Percentiles rank a stretch among this genome's conserved stretches.
Evolutionary conservation across 495 filamentous ascomycete genomes (phyloP).

Genomic region (Neurospora sp.): DNA sequence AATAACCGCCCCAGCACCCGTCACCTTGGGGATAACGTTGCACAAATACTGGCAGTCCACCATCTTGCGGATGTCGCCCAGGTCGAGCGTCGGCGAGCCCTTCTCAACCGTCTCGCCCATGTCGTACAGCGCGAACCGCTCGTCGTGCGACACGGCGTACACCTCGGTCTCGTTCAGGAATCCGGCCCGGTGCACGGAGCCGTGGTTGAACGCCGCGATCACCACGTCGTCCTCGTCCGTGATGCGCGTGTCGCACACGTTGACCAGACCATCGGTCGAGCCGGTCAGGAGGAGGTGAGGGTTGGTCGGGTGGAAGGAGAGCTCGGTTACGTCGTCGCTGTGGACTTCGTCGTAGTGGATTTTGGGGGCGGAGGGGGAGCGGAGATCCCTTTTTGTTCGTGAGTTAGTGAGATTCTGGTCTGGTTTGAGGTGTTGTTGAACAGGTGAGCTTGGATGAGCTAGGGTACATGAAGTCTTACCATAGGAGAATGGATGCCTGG

Average conservation of each 20-base stretch:
- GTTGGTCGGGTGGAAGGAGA: conserved; percentile 59
- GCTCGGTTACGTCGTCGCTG: conserved; percentile 84
- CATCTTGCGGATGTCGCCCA: conserved; percentile 64
- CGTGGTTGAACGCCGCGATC: conserved; percentile 79
- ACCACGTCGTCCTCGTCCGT: conserved; percentile 80
- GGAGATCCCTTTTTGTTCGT: conserved; percentile 48
- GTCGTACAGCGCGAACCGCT: conserved; percentile 68
- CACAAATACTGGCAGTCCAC: conserved; percentile 77
- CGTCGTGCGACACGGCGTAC: conserved; percentile 71
- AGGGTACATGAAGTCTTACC: conserved; percentile 37
- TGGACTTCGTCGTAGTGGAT: conserved; percentile 75
- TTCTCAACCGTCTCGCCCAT: conserved; percentile 46
- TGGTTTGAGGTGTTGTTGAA: neutral
- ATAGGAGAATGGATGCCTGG: conserved; percentile 63
- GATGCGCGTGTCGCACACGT: conserved; percentile 66
- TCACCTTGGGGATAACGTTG: conserved; percentile 48
- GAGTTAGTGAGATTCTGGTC: neutral
- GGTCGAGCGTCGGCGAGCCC: conserved; percentile 46
- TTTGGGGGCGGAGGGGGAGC: conserved; percentile 42
- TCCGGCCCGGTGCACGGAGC: conserved; percentile 74
- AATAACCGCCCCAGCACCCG: conserved; percentile 48
- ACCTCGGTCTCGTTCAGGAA: conserved; percentile 62
- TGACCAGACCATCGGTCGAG: conserved; percentile 86
- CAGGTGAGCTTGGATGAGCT: neutral
- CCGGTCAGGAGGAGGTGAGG: conserved; percentile 65